Evolutionary conservation across 1,284 basidiomycete species (phyloP), one percentile per base, ranked within the genome.

Genomic region (Rhizoctonia solani): DNA sequence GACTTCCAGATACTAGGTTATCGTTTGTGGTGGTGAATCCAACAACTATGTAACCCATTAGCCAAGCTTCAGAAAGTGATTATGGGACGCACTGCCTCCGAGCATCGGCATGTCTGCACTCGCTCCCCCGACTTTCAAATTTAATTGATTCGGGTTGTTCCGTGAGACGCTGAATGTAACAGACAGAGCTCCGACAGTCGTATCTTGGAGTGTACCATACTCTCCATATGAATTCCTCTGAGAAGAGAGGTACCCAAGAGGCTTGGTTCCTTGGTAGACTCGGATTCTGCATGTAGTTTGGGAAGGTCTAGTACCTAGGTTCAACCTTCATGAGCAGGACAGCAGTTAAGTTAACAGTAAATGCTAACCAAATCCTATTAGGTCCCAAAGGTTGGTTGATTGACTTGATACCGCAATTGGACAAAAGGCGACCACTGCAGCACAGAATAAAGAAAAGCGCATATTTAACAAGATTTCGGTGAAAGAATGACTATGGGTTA

Each of bases 21-120:
- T 63, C 47, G 11, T 41, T 37, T 46, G 9, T 23, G 3, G 44
- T 23, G n/a, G 58, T 50, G 32, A 50, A 61, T 39, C 58, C 46
- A 3, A 27, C 4, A 13, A 27, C 58, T 61, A 41, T 1, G 19
- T 13, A n/a, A 41, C 1, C 2, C 21, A 25, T 37, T 21, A 50
- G 46, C n/a, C 4, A 27, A 8, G 21, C 6, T 5, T 19, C 44
- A 46, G 21, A 46, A 9, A 46, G 5, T 46, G 8, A 19, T 5
- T 5, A n/a, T n/a, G n/a, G n/a, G 32, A 41, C 44, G 21, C 14
- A 61, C 46, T 34, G 30, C 27, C 46, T n/a, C 46, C 58, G 29
- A 61, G 37, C 29, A 50, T 39, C 11, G 46, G 58, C n/a, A 50
- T 9, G 16, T 11, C 14, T 1, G 11, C 34, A 3, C 32, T 29